Evolutionary conservation across 257 asterid species (phyloP), one percentile per base, ranked within the genome.

Genomic region (Nicotiana noctiflora): DNA sequence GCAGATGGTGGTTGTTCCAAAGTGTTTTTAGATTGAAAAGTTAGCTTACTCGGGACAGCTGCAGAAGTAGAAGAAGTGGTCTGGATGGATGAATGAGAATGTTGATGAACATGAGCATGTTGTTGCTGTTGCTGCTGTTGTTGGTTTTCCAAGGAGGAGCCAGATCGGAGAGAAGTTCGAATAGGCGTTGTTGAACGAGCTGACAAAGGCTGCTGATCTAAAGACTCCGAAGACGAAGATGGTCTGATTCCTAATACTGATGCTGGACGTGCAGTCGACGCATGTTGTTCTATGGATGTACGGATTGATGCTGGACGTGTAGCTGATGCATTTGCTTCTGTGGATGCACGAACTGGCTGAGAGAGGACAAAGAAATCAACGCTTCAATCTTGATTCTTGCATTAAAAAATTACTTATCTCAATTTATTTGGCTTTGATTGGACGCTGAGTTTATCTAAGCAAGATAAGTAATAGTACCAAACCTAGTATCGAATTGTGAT

Each of bases 301-400:
- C 72, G 72, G 65, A 77, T 56, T 34, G 84, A 66, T 32, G 67
- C 52, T 79, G 82, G 62, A 49, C 65, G 82, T 46, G 62, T 11
- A 79, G 77, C 23, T 49, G 60, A 66, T 57, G 84, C 81, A 51
- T 77, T 81, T 68, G 62, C 88, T 21, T 86, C 96, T 72, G 59
- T 85, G 64, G 91, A 79, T 82, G 78, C 83, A 84, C 95, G 91
- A 86, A 85, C 93, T 87, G 97, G 64, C 98, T 95, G 88, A 86
- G 87, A 83, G 84, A 86, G 60, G 83, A 78, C 52, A 83, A 60
- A 79, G 2, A 86, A 65, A 83, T 52, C 75, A 21, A 59, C 21
- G 79, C 84, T 80, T 83, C 75, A 51, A 34, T 68, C 27, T 29
- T 52, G 56, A 51, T 29, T 80, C 40, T 62, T 56, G 81, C 27